Conservation (phyloP, 345 rosid genomes). For the Schrenkiella parvula region DNA sequence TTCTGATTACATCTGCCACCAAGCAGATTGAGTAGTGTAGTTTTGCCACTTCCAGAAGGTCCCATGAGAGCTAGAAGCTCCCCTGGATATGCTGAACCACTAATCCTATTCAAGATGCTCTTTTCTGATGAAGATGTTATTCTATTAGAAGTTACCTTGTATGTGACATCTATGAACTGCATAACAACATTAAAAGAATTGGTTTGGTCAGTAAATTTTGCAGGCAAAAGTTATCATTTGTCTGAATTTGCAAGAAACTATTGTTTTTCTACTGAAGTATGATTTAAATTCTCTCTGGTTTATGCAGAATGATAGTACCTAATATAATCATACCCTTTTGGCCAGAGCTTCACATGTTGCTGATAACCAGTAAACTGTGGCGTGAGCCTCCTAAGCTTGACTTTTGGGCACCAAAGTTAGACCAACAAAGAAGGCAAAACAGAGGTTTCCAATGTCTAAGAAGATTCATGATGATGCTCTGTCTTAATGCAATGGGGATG, state of each 20-base stretch:
- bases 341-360: conserved; percentile 40
- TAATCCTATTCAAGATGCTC: conserved; percentile 67
- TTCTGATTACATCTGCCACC: conserved; percentile 62
- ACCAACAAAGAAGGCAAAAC: conserved; percentile 35
- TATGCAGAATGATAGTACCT: conserved; percentile 2
- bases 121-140: conserved; percentile 50
- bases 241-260: not conserved
- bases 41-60: conserved; percentile 97
- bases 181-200: not conserved
- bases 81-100: conserved; percentile 78
- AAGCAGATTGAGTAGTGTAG: conserved; percentile 67
- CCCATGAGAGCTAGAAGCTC: conserved; percentile 96
- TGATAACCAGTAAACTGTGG: conserved; percentile 23
- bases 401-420: conserved; percentile 31
- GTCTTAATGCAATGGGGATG: conserved; percentile 26
- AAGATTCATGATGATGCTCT: conserved; percentile 8
- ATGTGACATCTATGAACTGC: conserved; percentile 79
- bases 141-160: conserved; percentile 68
- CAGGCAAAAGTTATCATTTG: not conserved
- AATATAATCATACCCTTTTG: conserved; percentile 50
- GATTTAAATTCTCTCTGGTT: conserved; percentile 8
- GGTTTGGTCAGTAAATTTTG: not conserved
- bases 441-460: conserved; percentile 31
- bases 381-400: conserved; percentile 37
- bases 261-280: not conserved